phyloP scores from a whole-genome alignment of 192 early-diverging fungal species.

The Podila epicladia region DNA sequence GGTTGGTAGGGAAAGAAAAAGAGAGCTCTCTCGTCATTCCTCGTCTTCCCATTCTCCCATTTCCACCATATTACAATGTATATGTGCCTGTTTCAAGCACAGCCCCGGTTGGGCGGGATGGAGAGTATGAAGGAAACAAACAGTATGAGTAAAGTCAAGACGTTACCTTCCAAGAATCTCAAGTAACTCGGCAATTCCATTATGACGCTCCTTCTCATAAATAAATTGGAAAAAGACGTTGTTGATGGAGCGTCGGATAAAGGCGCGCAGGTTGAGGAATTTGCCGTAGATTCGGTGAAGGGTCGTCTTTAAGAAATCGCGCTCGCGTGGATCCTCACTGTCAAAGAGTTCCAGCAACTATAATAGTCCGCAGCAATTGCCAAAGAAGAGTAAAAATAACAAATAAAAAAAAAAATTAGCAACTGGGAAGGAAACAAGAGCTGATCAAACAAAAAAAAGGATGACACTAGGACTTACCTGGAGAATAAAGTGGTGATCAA shows the following conservation, averaged over 20 bases:
- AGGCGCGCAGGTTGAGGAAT: slow-evolving; percentile 95
- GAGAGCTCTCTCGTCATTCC: not conserved
- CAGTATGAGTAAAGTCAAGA: not conserved
- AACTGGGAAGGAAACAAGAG: not conserved
- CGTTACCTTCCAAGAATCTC: slow-evolving; percentile 96
- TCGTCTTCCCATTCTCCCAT: no score
- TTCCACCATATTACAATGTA: not conserved
- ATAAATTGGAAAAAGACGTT: slow-evolving; percentile 99
- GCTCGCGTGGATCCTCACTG: slow-evolving; percentile 97
- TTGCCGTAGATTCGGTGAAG: slow-evolving; percentile 99
- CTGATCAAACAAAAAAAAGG: not conserved
- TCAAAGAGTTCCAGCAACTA: slow-evolving; percentile 99
- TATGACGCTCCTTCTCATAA: slow-evolving; percentile 96
- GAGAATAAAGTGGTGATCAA: slow-evolving; percentile 95
- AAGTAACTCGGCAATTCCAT: slow-evolving; percentile 97
- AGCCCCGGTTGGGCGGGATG: no score
- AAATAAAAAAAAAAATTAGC: not conserved
- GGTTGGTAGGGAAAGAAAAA: not conserved
- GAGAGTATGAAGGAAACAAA: not conserved
- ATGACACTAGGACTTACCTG: slow-evolving; percentile 62
- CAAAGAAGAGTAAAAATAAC: slow-evolving; percentile 3
- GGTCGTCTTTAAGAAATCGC: slow-evolving; percentile 98
- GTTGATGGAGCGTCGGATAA: slow-evolving; percentile 97
- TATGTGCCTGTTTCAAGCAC: not conserved
- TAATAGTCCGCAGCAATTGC: not conserved